Conservation (phyloP, 2,329 filamentous ascomycete species). For the Trichoderma sp. region DNA sequence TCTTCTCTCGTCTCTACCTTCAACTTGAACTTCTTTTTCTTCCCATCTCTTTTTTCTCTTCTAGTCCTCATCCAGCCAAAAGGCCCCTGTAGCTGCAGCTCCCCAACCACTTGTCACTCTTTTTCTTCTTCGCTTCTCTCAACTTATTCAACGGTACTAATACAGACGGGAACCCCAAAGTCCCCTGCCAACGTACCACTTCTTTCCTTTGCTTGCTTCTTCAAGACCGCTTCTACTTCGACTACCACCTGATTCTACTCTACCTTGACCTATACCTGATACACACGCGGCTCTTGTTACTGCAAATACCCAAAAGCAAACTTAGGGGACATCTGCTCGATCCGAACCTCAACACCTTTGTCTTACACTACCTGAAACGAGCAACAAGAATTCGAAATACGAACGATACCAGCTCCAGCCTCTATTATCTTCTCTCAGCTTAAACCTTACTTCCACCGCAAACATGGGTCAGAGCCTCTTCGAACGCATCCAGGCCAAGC, state of each 20-base stretch:
- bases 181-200: constrained; percentile 20
- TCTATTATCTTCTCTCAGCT: neutral
- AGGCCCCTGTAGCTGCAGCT: constrained; percentile 24
- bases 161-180: constrained; percentile 13
- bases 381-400: constrained; percentile 4
- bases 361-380: neutral
- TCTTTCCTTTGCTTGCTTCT: neutral
- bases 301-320: neutral
- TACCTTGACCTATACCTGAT: neutral
- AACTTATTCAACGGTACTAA: constrained; percentile 22
- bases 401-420: neutral
- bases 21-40: constrained; percentile 23
- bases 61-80: constrained; percentile 17
- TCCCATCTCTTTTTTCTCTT: constrained; percentile 14
- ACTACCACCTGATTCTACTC: constrained; percentile 7
- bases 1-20: constrained; percentile 15
- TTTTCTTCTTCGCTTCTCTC: constrained; percentile 6
- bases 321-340: neutral
- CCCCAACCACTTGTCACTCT: constrained; percentile 27
- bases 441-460: constrained; percentile 30
- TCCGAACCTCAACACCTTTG: neutral
- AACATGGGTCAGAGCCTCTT: constrained; percentile 58
- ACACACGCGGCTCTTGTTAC: neutral
- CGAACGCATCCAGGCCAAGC: constrained; percentile 66
- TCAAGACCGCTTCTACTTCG: constrained; percentile 8